Evolutionary conservation across 805 yeast genomes (phyloP).

Genomic region (Clavispora carvajalis): DNA sequence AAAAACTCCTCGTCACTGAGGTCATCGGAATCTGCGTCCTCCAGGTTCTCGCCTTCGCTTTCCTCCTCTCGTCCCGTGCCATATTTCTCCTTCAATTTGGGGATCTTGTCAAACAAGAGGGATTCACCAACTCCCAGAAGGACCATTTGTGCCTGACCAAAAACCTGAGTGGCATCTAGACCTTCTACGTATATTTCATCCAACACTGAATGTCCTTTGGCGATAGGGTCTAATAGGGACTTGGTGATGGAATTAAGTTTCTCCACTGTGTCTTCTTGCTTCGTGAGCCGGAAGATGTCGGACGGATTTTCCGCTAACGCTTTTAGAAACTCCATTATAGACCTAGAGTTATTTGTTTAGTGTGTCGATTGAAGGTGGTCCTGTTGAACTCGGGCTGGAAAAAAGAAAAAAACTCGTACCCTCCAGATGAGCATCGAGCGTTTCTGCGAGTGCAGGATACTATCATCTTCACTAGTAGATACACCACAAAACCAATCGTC

Average conservation of each 20-base stretch:
- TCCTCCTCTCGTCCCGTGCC: slow-evolving; percentile 11
- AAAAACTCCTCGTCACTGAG: slow-evolving; percentile 8
- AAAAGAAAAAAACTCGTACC: slow-evolving; percentile 3
- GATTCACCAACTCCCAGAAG: slow-evolving; percentile 71
- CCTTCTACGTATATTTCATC: slow-evolving; percentile 85
- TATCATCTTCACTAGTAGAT: not conserved
- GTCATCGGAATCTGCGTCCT: slow-evolving; percentile 12
- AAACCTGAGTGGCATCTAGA: slow-evolving; percentile 82
- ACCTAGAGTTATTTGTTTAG: not conserved
- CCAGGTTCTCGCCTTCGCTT: slow-evolving; percentile 11
- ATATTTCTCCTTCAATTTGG: slow-evolving; percentile 38
- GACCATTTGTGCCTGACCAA: slow-evolving; percentile 87
- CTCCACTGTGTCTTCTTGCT: slow-evolving; percentile 5
- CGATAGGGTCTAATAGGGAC: slow-evolving; percentile 53
- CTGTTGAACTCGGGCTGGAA: not conserved
- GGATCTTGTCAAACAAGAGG: slow-evolving; percentile 52
- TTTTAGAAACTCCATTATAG: slow-evolving; percentile 11
- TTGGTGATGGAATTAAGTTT: slow-evolving; percentile 38
- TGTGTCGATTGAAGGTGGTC: not conserved
- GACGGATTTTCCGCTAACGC: slow-evolving; percentile 11
- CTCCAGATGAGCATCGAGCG: slow-evolving; percentile 15
- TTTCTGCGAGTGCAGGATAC: not conserved
- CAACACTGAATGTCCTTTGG: slow-evolving; percentile 52
- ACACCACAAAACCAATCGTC: not conserved
- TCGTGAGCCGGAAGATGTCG: slow-evolving; percentile 9